phyloP scores from a whole-genome alignment of 805 yeast species.

The Ogataea polymorpha region DNA sequence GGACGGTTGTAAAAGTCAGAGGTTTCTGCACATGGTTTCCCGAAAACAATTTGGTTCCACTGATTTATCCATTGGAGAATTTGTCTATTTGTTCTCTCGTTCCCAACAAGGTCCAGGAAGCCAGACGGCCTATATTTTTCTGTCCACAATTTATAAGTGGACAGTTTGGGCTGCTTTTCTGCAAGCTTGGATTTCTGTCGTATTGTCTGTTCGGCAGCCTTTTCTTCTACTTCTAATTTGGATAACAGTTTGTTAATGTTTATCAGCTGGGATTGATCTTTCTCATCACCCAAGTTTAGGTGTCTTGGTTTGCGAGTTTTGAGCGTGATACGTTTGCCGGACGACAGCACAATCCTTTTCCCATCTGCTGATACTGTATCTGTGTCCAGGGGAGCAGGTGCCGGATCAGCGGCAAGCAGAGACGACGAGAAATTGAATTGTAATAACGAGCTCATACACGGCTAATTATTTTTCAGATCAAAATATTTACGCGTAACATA shows the following conservation, averaged over 20 bases:
- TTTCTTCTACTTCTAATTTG: conserved; percentile 24
- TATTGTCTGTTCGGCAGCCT: conserved; percentile 14
- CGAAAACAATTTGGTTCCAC: conserved; percentile 62
- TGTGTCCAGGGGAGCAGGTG: neutral
- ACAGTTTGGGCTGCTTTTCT: conserved; percentile 11
- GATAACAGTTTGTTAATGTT: conserved; percentile 24
- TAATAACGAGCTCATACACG: conserved; percentile 3
- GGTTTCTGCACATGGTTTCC: conserved; percentile 30
- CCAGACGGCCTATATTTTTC: conserved; percentile 66
- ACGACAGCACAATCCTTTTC: conserved; percentile 11
- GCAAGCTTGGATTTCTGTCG: conserved; percentile 7
- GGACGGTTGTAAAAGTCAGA: conserved; percentile 60
- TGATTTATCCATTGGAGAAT: conserved; percentile 62
- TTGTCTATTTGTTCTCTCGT: conserved; percentile 58
- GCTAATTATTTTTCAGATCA: neutral
- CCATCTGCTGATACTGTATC: neutral
- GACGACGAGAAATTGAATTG: conserved; percentile 20
- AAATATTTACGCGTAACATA: conserved; percentile 5
- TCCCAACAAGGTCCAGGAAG: conserved; percentile 68
- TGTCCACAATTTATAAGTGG: conserved; percentile 38
- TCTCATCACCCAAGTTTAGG: neutral
- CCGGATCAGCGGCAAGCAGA: conserved; percentile 7
- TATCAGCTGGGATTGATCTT: conserved; percentile 19
- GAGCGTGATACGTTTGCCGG: conserved; percentile 24
- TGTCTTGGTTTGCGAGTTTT: conserved; percentile 15